Percentiles rank a stretch among this genome's conserved stretches.
Conservation (phyloP, 2,329 filamentous ascomycete genomes). For the Exophiala calicioides region DNA sequence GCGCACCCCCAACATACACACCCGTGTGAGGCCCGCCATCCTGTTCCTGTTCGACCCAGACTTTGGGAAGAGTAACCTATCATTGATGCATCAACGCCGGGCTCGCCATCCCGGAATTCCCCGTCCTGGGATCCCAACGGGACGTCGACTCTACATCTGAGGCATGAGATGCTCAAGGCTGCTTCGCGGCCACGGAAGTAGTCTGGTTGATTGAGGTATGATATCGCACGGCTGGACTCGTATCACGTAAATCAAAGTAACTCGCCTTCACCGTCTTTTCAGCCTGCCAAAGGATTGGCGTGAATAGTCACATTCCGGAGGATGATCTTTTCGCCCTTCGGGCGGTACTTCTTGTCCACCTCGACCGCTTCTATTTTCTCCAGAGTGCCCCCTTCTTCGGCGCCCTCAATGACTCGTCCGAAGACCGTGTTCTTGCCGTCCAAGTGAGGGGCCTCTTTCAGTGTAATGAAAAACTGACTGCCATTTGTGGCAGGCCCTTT, state of each 20-base stretch:
- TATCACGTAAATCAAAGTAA: slow-evolving; percentile 1
- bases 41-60: no score
- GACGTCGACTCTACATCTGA: no score
- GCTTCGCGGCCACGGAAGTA: no score
- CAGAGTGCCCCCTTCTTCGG: slow-evolving; percentile 53
- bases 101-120: no score
- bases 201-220: no score
- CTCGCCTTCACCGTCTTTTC: slow-evolving; percentile 32
- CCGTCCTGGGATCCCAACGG: no score
- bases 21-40: no score
- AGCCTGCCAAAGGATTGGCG: slow-evolving; percentile 65
- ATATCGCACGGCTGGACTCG: no score
- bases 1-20: no score
- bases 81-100: no score
- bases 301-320: slow-evolving; percentile 62
- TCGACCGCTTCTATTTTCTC: slow-evolving; percentile 59
- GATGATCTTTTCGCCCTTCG: slow-evolving; percentile 53
- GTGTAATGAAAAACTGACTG: slow-evolving; percentile 66
- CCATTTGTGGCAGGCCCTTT: slow-evolving; percentile 58
- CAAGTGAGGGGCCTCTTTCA: slow-evolving; percentile 62
- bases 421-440: slow-evolving; percentile 69
- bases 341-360: slow-evolving; percentile 64
- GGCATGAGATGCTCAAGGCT: no score
- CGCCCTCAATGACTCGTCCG: slow-evolving; percentile 56
- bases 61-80: no score